Conservation (phyloP, 306 rosid genomes). For the Vigna unguiculata region DNA sequence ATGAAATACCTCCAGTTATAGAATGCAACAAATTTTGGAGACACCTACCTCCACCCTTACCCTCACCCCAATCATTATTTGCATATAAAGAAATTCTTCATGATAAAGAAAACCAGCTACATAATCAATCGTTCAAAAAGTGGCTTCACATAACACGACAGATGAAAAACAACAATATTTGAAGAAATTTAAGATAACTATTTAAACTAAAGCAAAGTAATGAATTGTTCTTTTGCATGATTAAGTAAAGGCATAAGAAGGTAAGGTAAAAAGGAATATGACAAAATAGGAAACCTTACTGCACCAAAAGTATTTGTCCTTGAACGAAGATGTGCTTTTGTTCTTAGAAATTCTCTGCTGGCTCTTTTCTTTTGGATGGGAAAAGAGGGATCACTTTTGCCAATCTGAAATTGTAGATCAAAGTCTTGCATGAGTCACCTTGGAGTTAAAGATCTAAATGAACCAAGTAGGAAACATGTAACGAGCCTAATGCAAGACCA, state of each 20-base stretch:
- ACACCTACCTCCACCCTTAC: background rate
- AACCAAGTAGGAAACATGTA: constrained; percentile 24
- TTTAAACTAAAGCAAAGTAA: constrained; percentile 11
- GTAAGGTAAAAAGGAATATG: constrained; percentile 37
- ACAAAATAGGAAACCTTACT: constrained; percentile 60
- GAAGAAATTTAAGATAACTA: constrained; percentile 11
- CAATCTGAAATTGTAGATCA: constrained; percentile 62
- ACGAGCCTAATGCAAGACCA: background rate
- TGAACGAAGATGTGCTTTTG: constrained; percentile 94
- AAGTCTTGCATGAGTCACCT: constrained; percentile 32
- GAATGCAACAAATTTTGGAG: constrained; percentile 31
- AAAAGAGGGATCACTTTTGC: constrained; percentile 88
- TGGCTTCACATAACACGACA: constrained; percentile 26
- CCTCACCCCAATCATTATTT: background rate
- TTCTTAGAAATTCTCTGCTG: constrained; percentile 90
- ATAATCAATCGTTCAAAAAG: constrained; percentile 29
- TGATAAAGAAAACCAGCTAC: background rate
- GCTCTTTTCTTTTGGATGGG: constrained; percentile 96
- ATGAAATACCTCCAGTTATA: constrained; percentile 11
- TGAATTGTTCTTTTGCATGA: constrained; percentile 21
- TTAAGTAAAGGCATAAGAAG: constrained; percentile 23
- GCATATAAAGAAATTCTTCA: constrained; percentile 14
- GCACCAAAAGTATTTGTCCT: constrained; percentile 98
- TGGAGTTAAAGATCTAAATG: constrained; percentile 29
- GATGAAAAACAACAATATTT: constrained; percentile 23